Evolutionary conservation across 23 red algal species (phyloP).

Genomic region (Gracilaria vermiculophylla): DNA sequence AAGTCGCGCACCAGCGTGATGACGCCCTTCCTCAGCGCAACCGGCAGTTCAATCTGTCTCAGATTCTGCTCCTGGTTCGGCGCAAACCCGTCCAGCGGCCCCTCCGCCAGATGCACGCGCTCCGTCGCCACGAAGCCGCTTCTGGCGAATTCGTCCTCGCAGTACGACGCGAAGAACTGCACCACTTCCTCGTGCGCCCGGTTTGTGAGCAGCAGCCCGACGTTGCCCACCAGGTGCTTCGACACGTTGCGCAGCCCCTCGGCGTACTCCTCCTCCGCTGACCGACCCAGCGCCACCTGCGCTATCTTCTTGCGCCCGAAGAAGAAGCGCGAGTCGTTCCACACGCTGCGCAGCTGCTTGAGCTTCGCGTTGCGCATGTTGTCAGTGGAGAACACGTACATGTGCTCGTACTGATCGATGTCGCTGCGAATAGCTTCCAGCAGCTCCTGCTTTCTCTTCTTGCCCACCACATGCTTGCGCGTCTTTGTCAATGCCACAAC

Average conservation of each 20-base stretch:
- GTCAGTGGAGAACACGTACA: slow-evolving; percentile 75
- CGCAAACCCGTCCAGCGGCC: slow-evolving; percentile 64
- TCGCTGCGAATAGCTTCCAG: slow-evolving; percentile 48
- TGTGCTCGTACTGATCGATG: slow-evolving; percentile 64
- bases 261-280: slow-evolving; percentile 58
- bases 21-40: slow-evolving; percentile 62
- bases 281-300: slow-evolving; percentile 62
- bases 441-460: slow-evolving; percentile 38
- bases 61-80: slow-evolving; percentile 53
- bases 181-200: slow-evolving; percentile 40
- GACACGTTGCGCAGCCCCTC: slow-evolving; percentile 61
- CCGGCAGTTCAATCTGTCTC: slow-evolving; percentile 46
- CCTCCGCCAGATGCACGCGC: slow-evolving; percentile 42
- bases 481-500: slow-evolving; percentile 67
- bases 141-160: slow-evolving; percentile 61
- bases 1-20: slow-evolving; percentile 57
- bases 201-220: slow-evolving; percentile 85
- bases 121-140: slow-evolving; percentile 56
- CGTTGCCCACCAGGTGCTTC: slow-evolving; percentile 58
- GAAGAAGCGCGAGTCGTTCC: slow-evolving; percentile 81
- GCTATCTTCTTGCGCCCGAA: slow-evolving; percentile 78
- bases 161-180: slow-evolving; percentile 65
- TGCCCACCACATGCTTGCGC: slow-evolving; percentile 39
- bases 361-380: slow-evolving; percentile 75
- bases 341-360: slow-evolving; percentile 62